Conservation (phyloP, 371 early-diverging fungal species). For the Mortierella sp. region DNA sequence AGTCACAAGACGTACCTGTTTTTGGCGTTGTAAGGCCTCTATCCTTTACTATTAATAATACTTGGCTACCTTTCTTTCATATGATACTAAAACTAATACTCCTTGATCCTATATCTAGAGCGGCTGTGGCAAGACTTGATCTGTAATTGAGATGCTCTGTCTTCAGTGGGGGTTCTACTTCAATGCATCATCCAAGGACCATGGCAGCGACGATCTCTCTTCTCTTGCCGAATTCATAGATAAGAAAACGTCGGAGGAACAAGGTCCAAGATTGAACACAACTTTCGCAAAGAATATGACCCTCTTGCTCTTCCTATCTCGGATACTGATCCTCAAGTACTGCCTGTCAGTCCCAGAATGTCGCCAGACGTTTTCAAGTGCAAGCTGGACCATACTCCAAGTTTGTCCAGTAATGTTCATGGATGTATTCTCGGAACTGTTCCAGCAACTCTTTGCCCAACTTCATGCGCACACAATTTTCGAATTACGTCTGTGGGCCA, state of each 20-base stretch:
- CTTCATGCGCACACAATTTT: neutral
- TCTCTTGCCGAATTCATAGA: slow-evolving; percentile 12
- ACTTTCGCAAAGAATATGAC: slow-evolving; percentile 17
- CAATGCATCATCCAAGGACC: slow-evolving; percentile 20
- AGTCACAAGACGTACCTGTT: neutral
- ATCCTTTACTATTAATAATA: too few relatives aligned
- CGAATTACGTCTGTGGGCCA: neutral
- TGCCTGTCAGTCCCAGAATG: slow-evolving; percentile 23
- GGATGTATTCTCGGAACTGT: slow-evolving; percentile 15
- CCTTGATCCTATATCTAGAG: too few relatives aligned
- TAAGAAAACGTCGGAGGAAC: slow-evolving; percentile 14
- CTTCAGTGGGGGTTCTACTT: slow-evolving; percentile 43
- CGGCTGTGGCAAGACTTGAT: slow-evolving; percentile 28
- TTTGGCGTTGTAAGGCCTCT: too few relatives aligned
- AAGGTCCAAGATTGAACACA: slow-evolving; percentile 2
- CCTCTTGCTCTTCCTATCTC: slow-evolving; percentile 30
- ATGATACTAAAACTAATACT: too few relatives aligned
- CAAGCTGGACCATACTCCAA: slow-evolving; percentile 29
- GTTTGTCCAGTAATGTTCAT: slow-evolving; percentile 31
- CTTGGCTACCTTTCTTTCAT: too few relatives aligned
- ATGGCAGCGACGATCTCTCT: slow-evolving; percentile 22
- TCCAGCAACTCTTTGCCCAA: neutral
- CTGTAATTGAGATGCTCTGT: slow-evolving; percentile 27
- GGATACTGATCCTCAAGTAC: slow-evolving; percentile 25
- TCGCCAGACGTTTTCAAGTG: slow-evolving; percentile 30